Base-by-base conservation (phyloP, 371 early-diverging fungal species). In the Funneliformis caledonium region DNA sequence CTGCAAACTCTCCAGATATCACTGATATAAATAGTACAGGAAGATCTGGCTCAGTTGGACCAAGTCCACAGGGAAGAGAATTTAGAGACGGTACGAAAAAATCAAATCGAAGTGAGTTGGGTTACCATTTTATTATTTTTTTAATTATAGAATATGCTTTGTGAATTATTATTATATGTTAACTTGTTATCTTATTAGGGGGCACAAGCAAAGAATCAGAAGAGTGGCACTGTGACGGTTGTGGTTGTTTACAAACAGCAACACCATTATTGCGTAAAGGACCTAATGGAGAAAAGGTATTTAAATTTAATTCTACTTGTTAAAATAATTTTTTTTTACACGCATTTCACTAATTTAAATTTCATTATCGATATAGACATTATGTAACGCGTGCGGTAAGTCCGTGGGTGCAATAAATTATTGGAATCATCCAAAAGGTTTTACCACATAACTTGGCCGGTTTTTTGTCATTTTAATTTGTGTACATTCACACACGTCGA, bases 371-470 rank as follows among this genome's bases (percentile, higher is more conserved):
- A 42, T 43, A 19, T 61, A 76, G 77, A 76, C 61, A 31, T 31
- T 76, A 19, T 76, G 77, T 26, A 76, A 76, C 45, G 77, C 77
- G 48, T 76, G 77, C 65, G 77, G 77, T 76, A 64, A 60, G 77
- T 64, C 47, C 75, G 52, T 52, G 70, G 52, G 33, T 60, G 31
- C 75, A 74, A 74, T 56, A 16, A 22, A 74, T 42, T 26, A 19
- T 52, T 33, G 75, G 52, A 59, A 22, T 74, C 33, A 74, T 60
- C 60, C 43, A 37, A 33, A 69, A 69, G 70, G 43, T 42, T 69
- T 69, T 69, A 69, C 70, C 70, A 45, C 74, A 33, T 74, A 74
- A 59, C 60, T 74, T 74, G 52, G 75, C 52, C 52, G 59, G 7
- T 45, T 74, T 72, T 56, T 14, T 52, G 52, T 74, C 60, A 37